phyloP scores from a whole-genome alignment of 2,329 filamentous ascomycete species.

The Trichoderma simmonsii region DNA sequence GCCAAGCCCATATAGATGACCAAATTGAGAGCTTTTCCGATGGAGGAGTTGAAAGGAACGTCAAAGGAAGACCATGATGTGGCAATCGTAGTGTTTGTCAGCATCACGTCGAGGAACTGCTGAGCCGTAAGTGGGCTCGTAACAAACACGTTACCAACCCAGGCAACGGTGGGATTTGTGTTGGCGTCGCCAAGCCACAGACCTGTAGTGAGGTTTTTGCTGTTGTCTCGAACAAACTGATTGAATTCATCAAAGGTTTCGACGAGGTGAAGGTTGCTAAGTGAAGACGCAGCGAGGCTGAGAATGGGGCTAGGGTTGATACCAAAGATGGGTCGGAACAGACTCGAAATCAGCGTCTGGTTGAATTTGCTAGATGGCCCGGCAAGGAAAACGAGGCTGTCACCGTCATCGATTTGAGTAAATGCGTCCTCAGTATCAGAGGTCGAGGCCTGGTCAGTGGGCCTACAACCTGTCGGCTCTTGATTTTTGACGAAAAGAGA shows the following conservation, averaged over 20 bases:
- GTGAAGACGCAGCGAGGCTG: constrained; percentile 9
- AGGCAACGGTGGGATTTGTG: constrained; percentile 65
- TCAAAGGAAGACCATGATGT: constrained; percentile 75
- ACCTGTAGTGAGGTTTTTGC: constrained; percentile 68
- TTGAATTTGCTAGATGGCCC: constrained; percentile 40
- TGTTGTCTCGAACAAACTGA: constrained; percentile 58
- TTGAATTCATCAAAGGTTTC: constrained; percentile 68
- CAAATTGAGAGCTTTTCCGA: constrained; percentile 72
- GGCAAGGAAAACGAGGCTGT: constrained; percentile 29
- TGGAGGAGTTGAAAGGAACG: constrained; percentile 64
- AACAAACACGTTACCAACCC: constrained; percentile 60
- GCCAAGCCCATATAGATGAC: constrained; percentile 79
- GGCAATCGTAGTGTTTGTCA: constrained; percentile 66
- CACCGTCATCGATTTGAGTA: constrained; percentile 32
- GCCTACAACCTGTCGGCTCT: constrained; percentile 49
- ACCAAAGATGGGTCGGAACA: constrained; percentile 43
- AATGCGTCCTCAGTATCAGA: constrained; percentile 38
- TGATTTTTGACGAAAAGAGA: constrained; percentile 69
- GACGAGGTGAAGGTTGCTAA: constrained; percentile 49
- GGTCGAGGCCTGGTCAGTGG: constrained; percentile 45
- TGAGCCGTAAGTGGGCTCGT: constrained; percentile 59
- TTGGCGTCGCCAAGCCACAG: constrained; percentile 68
- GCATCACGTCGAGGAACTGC: constrained; percentile 62
- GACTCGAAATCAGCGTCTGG: constrained; percentile 25
- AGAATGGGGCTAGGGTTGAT: constrained; percentile 22